Evolutionary conservation across 2,329 filamentous ascomycete species (phyloP), one percentile per base, ranked within the genome.

Genomic region (Macrophomina phaseolina): DNA sequence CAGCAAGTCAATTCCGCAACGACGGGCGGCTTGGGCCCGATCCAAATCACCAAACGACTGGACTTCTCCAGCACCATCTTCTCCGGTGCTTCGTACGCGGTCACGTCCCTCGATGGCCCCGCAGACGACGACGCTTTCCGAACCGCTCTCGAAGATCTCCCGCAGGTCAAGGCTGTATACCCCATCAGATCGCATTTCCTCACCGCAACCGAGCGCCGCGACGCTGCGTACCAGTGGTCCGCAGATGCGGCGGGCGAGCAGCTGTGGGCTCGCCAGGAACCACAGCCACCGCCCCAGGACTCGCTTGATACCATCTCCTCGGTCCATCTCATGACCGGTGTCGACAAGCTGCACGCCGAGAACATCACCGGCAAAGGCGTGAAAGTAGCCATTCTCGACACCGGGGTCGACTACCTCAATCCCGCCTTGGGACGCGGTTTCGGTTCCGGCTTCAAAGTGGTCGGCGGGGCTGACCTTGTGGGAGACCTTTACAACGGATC

Each of bases 391-490:
- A 61, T 61, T 14, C 28, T 61, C 2, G 56, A 61, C 14, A 48
- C 40, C 4, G 56, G 56, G 6, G 18, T 45, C 8, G 56, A 61
- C 5, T 61, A 51, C 18, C 48, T 51, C 1, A 18, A 51, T 14
- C 48, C 23, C 3, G 48, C 48, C 18, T n/a, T 60, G 38, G 55
- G 55, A 5, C 23, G 3, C 2, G 55, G 55, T 0, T 45, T 60
- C 30, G 55, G 55, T 2, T 14, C 38, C 4, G 55, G 55, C 8
- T 60, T 60, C 55, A 60, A 60, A n/a, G 55, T 60, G 4, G 42
- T 30, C 12, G 55, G 55, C 12, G 55, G 55, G 8, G 30, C 42
- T 2, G 55, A 60, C 7, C 18, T 60, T 16, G 55, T 60, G 5
- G 55, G 55, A 12, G 48, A 60, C 18, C 23, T 14, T 18, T 51